phyloP scores from a whole-genome alignment of 202 grass and related monocot species.

The Brachypodium distachyon region DNA sequence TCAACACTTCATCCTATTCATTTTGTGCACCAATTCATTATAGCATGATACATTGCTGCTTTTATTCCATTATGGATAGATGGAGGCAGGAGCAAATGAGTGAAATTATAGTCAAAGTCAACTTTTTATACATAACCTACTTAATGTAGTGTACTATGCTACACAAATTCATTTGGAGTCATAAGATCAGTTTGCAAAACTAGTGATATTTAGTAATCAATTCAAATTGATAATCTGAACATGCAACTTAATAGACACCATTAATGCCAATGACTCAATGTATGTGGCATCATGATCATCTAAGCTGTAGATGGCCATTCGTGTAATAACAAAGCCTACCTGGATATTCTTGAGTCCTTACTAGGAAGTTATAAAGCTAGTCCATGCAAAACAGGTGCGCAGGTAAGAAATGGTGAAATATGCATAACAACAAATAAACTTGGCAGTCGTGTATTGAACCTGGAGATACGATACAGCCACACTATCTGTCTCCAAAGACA shows the following conservation, averaged over 20 bases:
- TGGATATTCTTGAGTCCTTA: neutral
- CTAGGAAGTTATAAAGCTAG: constrained; percentile 1
- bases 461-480: constrained; percentile 81
- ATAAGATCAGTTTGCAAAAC: neutral
- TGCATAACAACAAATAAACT: neutral
- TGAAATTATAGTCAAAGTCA: constrained; percentile 7
- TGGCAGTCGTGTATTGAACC: constrained; percentile 30
- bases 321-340: neutral
- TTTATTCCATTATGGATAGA: neutral
- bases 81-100: neutral
- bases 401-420: neutral
- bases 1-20: neutral
- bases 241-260: neutral
- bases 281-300: neutral
- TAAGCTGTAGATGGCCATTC: neutral
- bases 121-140: neutral
- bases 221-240: neutral
- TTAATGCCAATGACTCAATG: neutral
- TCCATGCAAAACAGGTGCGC: neutral
- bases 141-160: neutral
- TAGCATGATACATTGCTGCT: neutral
- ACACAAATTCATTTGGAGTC: neutral
- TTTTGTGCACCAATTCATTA: neutral
- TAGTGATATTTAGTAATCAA: neutral
- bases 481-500: constrained; percentile 41